phyloP scores from a whole-genome alignment of 768 basidiomycete genomes.

The Boletus eberwhitei region DNA sequence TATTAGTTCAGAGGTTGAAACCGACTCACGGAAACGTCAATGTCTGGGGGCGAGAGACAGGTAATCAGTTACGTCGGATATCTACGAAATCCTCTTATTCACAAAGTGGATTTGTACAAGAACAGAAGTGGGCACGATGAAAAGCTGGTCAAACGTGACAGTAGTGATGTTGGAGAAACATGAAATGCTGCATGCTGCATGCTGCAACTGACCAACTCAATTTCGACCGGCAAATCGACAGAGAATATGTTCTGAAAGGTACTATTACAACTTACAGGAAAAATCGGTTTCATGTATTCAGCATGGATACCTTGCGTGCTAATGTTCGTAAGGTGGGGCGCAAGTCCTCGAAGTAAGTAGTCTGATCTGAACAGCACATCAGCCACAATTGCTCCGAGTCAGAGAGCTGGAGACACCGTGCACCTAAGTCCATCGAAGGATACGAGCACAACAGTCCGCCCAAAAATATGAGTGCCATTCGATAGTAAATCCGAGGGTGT shows the following conservation, averaged over 20 bases:
- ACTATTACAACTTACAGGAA: conserved; percentile 56
- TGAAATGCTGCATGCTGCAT: not conserved
- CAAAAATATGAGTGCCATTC: conserved; percentile 82
- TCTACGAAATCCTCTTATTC: not conserved
- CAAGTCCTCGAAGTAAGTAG: conserved; percentile 76
- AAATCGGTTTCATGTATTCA: conserved; percentile 77
- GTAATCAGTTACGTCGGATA: not conserved
- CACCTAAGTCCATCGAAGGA: conserved; percentile 72
- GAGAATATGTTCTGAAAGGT: not conserved
- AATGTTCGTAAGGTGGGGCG: conserved; percentile 72
- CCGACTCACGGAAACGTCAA: conserved; percentile 79
- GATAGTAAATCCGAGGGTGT: conserved; percentile 30
- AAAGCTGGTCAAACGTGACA: not conserved
- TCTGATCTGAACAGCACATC: conserved; percentile 49
- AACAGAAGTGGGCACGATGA: not conserved
- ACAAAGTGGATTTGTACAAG: not conserved
- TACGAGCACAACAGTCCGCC: conserved; percentile 74
- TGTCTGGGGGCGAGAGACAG: conserved; percentile 43
- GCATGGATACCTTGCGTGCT: conserved; percentile 75
- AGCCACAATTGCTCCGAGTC: not conserved
- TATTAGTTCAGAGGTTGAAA: not conserved
- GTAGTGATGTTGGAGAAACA: not conserved
- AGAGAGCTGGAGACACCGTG: not conserved
- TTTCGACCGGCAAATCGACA: not conserved
- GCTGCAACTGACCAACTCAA: not conserved